Conservation (phyloP, 441 rosid genomes). For the Flueggea neowawraea region DNA sequence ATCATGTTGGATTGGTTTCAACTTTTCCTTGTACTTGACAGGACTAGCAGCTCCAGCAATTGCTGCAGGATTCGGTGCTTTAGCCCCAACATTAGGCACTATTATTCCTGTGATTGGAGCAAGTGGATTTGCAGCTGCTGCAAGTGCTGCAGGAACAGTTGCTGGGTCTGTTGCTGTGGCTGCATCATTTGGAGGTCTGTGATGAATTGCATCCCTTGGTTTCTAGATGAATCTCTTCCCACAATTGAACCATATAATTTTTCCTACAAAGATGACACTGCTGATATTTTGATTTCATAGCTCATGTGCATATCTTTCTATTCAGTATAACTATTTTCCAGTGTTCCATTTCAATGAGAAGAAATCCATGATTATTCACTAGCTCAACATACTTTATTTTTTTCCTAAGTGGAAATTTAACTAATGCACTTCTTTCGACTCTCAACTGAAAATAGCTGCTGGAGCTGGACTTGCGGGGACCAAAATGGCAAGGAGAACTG, state of each 20-base stretch:
- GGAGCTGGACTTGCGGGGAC: constrained; percentile 98
- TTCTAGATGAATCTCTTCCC: constrained; percentile 1
- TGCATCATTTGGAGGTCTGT: constrained; percentile 96
- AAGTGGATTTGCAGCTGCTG: constrained; percentile 94
- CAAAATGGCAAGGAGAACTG: constrained; percentile 94
- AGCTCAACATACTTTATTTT: not conserved
- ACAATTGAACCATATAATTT: constrained; percentile 1
- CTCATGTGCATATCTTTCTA: not conserved
- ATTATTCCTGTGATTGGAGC: constrained; percentile 91
- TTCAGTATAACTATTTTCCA: not conserved
- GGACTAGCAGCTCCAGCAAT: constrained; percentile 98
- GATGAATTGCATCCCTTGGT: not conserved
- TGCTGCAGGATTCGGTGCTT: constrained; percentile 90
- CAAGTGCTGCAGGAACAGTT: constrained; percentile 94
- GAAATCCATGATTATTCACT: not conserved
- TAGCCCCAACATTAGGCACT: constrained; percentile 93
- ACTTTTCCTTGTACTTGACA: constrained; percentile 23
- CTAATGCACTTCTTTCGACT: not conserved
- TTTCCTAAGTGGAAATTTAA: not conserved
- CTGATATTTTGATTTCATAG: not conserved
- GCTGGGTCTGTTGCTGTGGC: constrained; percentile 98
- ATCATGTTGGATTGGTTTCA: not conserved
- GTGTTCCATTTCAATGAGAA: not conserved
- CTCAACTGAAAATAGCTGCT: constrained; percentile 59
- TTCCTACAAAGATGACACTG: not conserved